Conservation (phyloP, 2,329 filamentous ascomycete species). For the Paracorniculantispora psalliotae region DNA sequence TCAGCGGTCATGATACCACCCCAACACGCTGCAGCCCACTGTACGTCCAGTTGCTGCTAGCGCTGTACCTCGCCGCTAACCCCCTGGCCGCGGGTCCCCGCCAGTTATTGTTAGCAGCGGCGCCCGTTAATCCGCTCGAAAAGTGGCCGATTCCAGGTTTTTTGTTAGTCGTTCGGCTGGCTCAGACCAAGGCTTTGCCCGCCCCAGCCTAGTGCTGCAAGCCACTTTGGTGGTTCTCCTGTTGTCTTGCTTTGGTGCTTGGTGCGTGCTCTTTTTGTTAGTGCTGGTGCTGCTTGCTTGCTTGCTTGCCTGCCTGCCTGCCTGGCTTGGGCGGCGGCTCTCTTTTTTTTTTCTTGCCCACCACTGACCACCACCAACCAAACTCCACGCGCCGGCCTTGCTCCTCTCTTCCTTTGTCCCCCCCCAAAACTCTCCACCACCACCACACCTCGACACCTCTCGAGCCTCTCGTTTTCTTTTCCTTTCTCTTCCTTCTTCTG, state of each 20-base stretch:
- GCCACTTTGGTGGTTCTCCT: not conserved
- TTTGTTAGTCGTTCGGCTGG: not conserved
- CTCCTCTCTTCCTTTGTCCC: slow-evolving; percentile 12
- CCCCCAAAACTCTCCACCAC: slow-evolving; percentile 10
- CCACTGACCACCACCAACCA: not conserved
- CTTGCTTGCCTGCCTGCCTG: slow-evolving; percentile 1
- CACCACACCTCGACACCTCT: slow-evolving; percentile 6
- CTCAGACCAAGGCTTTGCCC: not conserved
- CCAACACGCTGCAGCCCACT: not conserved
- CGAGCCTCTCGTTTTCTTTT: slow-evolving; percentile 11
- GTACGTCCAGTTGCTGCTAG: not conserved
- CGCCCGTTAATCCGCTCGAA: not conserved
- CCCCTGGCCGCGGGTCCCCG: not conserved
- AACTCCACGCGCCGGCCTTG: not conserved
- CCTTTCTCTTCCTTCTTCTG: slow-evolving; percentile 6
- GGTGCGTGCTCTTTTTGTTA: slow-evolving; percentile 9
- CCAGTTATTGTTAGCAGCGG: not conserved
- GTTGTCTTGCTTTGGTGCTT: slow-evolving; percentile 7
- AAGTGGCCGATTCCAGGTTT: not conserved
- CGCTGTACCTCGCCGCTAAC: not conserved
- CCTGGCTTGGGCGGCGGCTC: not conserved
- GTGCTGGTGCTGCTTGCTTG: slow-evolving; percentile 4
- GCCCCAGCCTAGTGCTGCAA: not conserved
- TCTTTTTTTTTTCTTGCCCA: slow-evolving; percentile 3
- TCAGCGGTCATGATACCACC: not conserved